Evolutionary conservation across 176 grass and related monocot genomes (phyloP).

Genomic region (Areca catechu): DNA sequence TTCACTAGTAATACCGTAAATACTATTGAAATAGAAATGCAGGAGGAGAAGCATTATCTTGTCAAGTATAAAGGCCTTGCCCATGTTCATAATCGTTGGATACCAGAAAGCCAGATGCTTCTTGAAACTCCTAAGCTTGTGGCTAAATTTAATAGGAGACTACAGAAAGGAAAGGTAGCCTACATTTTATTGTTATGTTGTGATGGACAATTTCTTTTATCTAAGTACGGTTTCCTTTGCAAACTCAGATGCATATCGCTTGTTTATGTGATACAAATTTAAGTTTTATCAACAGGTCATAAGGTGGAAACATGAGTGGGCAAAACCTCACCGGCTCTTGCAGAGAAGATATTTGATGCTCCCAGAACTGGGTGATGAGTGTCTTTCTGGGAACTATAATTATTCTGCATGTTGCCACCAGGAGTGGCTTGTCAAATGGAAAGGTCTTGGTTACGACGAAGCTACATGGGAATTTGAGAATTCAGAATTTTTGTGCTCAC

Average conservation of each 20-base stretch:
- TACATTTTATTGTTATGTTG: too few species aligned
- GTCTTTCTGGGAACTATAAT: slow-evolving; percentile 46
- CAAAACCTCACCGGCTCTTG: slow-evolving; percentile 55
- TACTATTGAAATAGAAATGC: slow-evolving; percentile 19
- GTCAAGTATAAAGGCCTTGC: slow-evolving; percentile 86
- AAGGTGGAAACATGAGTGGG: slow-evolving; percentile 87
- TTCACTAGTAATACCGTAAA: background rate
- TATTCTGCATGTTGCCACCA: slow-evolving; percentile 49
- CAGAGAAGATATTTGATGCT: slow-evolving; percentile 62
- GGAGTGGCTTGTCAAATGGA: slow-evolving; percentile 92
- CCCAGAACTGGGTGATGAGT: slow-evolving; percentile 33
- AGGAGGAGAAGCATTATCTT: slow-evolving; percentile 56
- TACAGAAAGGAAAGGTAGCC: slow-evolving; percentile 53
- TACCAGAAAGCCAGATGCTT: slow-evolving; percentile 56
- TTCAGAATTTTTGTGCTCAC: slow-evolving; percentile 63
- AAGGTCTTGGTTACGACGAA: slow-evolving; percentile 62
- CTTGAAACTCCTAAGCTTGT: slow-evolving; percentile 43
- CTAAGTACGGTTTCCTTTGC: too few species aligned
- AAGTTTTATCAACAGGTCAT: slow-evolving; percentile 28
- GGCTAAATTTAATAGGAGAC: slow-evolving; percentile 52
- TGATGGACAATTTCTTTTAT: too few species aligned
- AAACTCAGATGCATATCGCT: too few species aligned
- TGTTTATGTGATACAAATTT: slow-evolving; percentile 3
- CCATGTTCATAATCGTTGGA: slow-evolving; percentile 80
- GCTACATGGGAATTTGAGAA: slow-evolving; percentile 78